Base-by-base conservation (phyloP, 345 rosid genomes). In the Arabis alpina region DNA sequence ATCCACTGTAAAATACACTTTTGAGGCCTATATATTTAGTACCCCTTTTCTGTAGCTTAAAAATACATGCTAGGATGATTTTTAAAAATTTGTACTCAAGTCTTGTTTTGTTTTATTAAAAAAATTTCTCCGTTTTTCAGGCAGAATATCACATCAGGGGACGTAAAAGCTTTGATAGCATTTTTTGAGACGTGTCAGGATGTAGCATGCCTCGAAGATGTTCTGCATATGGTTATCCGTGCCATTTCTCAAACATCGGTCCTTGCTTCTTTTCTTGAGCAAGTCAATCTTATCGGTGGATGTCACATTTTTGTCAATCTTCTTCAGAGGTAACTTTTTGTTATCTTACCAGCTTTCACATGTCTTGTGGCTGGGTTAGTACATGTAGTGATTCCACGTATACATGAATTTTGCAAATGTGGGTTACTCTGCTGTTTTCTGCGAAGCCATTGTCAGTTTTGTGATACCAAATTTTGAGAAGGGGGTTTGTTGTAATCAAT, bases 171-270 rank as follows among this genome's bases (percentile, higher is more conserved):
- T 47, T 87, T 90, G 63, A 61, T 85, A 58, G 86, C 92, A 15
- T 93, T 90, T 79, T 90, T 88, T 71, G 96, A 93, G 79, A 86
- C 87, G 51, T 90, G 96, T 80, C 88, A 86, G 73, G 98, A 93
- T 84, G 83, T 86, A 87, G 69, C 91, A 45, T 90, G 97, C 80
- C 79, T 93, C 67, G 98, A 93, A 81, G 98, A 93, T 85, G 83
- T 90, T 73, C 70, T 93, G 66, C 96, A 87, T 79, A 88, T 90
- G 98, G 80, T 88, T 78, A 87, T 93, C 64, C 96, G 96, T 79
- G 89, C 92, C 73, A 80, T 88, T 59, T 86, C 97, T 60, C 90
- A 90, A 68, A 82, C 85, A 78, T 73, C 80, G 62, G 64, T 88
- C 73, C 96, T 88, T 79, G 79, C 80, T 71, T 80, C 88, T 75